phyloP scores from a whole-genome alignment of 768 basidiomycete genomes.

The Hebeloma cylindrosporum region DNA sequence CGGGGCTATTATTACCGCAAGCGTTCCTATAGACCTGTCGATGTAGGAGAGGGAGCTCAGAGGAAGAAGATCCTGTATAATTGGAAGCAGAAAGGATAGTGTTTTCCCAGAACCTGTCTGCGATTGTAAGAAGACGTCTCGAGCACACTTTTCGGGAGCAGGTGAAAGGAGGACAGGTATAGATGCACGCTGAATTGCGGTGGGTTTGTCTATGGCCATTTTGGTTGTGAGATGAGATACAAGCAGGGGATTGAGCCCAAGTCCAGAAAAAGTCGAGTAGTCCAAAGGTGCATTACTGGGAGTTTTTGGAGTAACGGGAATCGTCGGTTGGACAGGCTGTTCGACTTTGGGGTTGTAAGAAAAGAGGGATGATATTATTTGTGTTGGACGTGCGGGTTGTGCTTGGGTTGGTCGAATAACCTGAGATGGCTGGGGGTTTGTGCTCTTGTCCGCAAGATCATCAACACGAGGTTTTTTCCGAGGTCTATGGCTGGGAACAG shows the following conservation, averaged over 20 bases:
- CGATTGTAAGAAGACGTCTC: slow-evolving; percentile 92
- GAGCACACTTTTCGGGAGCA: slow-evolving; percentile 35
- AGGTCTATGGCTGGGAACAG: slow-evolving; percentile 13
- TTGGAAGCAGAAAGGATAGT: slow-evolving; percentile 88
- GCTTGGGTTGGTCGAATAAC: slow-evolving; percentile 17
- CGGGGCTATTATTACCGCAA: slow-evolving; percentile 92
- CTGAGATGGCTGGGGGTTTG: slow-evolving; percentile 18
- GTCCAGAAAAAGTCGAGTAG: slow-evolving; percentile 74
- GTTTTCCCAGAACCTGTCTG: slow-evolving; percentile 99
- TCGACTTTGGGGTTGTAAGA: slow-evolving; percentile 76
- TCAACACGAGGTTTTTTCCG: slow-evolving; percentile 26
- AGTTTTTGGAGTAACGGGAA: slow-evolving; percentile 31
- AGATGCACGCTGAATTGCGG: slow-evolving; percentile 85
- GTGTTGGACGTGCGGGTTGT: slow-evolving; percentile 38
- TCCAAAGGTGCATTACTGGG: slow-evolving; percentile 89
- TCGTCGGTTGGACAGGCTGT: slow-evolving; percentile 28
- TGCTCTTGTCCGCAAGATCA: slow-evolving; percentile 5
- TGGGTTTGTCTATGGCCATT: slow-evolving; percentile 83
- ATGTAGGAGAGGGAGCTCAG: slow-evolving; percentile 89
- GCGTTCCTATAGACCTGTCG: slow-evolving; percentile 90
- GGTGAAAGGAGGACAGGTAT: slow-evolving; percentile 51
- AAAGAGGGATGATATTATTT: slow-evolving; percentile 88
- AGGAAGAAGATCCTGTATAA: slow-evolving; percentile 91
- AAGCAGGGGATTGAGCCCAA: slow-evolving; percentile 83
- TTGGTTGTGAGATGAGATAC: slow-evolving; percentile 75